Conservation (phyloP, 1,284 basidiomycete genomes). For the Boletus sp. region DNA sequence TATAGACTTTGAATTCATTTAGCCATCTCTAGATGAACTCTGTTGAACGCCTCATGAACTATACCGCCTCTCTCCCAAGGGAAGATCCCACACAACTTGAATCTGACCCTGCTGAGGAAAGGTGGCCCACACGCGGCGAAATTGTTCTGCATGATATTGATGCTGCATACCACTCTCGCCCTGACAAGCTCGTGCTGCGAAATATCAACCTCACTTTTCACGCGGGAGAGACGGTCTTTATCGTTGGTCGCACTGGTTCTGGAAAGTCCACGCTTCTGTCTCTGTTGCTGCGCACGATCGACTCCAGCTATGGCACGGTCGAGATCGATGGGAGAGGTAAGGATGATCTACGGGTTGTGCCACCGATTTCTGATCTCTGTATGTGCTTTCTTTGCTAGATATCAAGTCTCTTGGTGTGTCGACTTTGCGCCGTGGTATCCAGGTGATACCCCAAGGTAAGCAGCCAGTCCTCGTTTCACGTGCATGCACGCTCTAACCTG, state of each 20-base stretch:
- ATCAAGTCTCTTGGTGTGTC: slow-evolving; percentile 29
- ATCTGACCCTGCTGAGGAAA: slow-evolving; percentile 23
- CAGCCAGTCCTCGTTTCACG: neutral
- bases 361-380: neutral
- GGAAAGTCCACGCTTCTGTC: slow-evolving; percentile 84
- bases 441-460: slow-evolving; percentile 31
- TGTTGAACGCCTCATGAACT: slow-evolving; percentile 31
- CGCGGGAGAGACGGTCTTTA: slow-evolving; percentile 83
- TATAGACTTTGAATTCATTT: slow-evolving; percentile 4
- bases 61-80: slow-evolving; percentile 23
- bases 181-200: slow-evolving; percentile 55
- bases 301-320: slow-evolving; percentile 23
- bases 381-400: slow-evolving; percentile 11
- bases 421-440: slow-evolving; percentile 28
- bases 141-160: slow-evolving; percentile 48
- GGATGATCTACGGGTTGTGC: neutral
- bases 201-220: slow-evolving; percentile 76
- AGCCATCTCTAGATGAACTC: slow-evolving; percentile 27
- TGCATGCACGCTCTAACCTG: neutral
- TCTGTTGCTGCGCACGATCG: slow-evolving; percentile 30
- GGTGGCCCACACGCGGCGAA: slow-evolving; percentile 26
- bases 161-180: slow-evolving; percentile 77
- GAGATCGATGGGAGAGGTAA: slow-evolving; percentile 31
- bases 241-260: slow-evolving; percentile 87
- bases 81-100: slow-evolving; percentile 23